Evolutionary conservation across 306 rosid genomes (phyloP).

Genomic region (Rosa chinensis): DNA sequence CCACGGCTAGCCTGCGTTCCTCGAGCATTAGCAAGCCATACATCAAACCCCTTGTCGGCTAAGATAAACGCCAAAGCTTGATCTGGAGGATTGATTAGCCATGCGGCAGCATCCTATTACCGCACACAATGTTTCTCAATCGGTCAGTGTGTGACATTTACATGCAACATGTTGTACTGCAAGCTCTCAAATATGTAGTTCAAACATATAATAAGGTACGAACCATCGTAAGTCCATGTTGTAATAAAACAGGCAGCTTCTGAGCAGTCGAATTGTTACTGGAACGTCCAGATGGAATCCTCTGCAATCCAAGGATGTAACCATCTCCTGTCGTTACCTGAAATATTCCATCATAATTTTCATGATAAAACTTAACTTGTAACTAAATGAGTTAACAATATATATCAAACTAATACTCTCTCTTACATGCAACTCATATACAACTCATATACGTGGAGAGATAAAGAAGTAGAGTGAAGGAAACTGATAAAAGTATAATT

Average conservation of each 20-base stretch:
- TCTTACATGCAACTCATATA: background rate
- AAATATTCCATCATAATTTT: conserved; percentile 9
- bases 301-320: conserved; percentile 60
- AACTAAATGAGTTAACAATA: background rate
- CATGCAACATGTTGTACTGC: background rate
- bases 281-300: conserved; percentile 41
- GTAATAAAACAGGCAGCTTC: conserved; percentile 60
- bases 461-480: background rate
- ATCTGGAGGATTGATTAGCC: conserved; percentile 55
- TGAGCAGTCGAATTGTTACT: conserved; percentile 18
- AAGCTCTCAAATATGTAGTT: background rate
- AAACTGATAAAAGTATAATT: background rate
- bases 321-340: conserved; percentile 70
- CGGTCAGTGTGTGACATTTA: background rate
- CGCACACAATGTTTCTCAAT: background rate
- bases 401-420: background rate
- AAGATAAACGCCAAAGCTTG: conserved; percentile 58
- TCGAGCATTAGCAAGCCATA: conserved; percentile 69
- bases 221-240: conserved; percentile 64
- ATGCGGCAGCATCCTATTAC: conserved; percentile 36
- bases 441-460: background rate
- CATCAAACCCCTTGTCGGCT: conserved; percentile 69
- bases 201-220: background rate
- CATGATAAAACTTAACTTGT: background rate
- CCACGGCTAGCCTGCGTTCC: conserved; percentile 63